phyloP scores from a whole-genome alignment of 1,284 basidiomycete species.

The Tranzscheliella williamsii region DNA sequence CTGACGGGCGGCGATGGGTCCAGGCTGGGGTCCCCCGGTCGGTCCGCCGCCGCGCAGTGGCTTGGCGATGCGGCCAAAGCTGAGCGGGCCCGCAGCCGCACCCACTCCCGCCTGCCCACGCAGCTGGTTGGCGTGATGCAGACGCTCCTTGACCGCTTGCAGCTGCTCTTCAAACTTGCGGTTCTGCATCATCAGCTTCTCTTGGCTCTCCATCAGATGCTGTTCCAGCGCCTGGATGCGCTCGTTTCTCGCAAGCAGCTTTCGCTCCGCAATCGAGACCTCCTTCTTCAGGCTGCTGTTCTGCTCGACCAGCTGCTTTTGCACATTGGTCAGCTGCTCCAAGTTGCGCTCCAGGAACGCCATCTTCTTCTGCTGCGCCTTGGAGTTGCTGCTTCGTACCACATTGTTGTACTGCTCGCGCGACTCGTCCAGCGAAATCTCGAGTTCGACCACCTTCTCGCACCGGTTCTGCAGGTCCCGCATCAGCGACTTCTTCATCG shows the following conservation, averaged over 20 bases:
- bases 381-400: slow-evolving; percentile 94
- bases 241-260: slow-evolving; percentile 92
- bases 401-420: slow-evolving; percentile 99
- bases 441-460: slow-evolving; percentile 99
- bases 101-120: slow-evolving; percentile 54
- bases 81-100: slow-evolving; percentile 67
- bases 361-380: slow-evolving; percentile 99
- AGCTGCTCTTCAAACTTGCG: slow-evolving; percentile 93
- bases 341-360: slow-evolving; percentile 96
- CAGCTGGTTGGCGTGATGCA: slow-evolving; percentile 86
- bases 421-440: slow-evolving; percentile 97
- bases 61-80: slow-evolving; percentile 92
- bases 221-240: slow-evolving; percentile 82
- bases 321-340: slow-evolving; percentile 90
- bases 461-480: slow-evolving; percentile 98
- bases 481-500: slow-evolving; percentile 98
- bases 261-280: slow-evolving; percentile 92
- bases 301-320: slow-evolving; percentile 99
- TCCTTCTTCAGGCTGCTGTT: slow-evolving; percentile 98
- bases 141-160: slow-evolving; percentile 83
- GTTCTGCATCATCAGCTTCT: slow-evolving; percentile 85
- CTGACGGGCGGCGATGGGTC: slow-evolving; percentile 27
- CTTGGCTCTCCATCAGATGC: slow-evolving; percentile 88
- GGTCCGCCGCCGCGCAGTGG: slow-evolving; percentile 80
- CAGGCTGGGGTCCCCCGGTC: slow-evolving; percentile 35